Evolutionary conservation across 495 filamentous ascomycete species (phyloP).

Genomic region (Aspergillus taichungensis): DNA sequence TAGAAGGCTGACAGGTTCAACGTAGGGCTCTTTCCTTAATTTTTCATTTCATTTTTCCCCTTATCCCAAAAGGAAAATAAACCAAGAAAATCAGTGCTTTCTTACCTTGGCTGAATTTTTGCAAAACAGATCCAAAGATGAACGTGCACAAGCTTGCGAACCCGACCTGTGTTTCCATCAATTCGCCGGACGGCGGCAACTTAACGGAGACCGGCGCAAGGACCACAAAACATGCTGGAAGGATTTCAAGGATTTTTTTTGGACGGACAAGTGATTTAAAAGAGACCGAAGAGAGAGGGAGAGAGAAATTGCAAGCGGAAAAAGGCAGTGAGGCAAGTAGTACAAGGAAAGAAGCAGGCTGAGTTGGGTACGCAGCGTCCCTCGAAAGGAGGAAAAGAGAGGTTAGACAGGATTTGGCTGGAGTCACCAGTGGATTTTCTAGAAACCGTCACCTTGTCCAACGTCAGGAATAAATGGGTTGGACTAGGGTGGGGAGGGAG

Average conservation of each 20-base stretch:
- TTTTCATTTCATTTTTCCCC: too few relatives aligned
- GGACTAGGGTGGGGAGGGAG: background rate
- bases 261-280: background rate
- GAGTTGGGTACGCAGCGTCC: background rate
- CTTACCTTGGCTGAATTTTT: too few relatives aligned
- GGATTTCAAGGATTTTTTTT: background rate
- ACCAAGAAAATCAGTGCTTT: too few relatives aligned
- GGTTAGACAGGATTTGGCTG: conserved; percentile 1
- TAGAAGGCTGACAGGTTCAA: too few relatives aligned
- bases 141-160: conserved; percentile 25
- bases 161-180: conserved; percentile 27
- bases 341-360: background rate
- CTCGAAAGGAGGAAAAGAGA: background rate
- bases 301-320: conserved; percentile 5
- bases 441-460: background rate
- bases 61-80: too few relatives aligned
- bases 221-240: conserved; percentile 23
- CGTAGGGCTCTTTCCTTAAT: too few relatives aligned
- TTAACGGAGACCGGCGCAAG: conserved; percentile 21
- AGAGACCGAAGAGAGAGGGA: conserved; percentile 3
- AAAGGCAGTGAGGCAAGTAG: background rate
- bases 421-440: background rate
- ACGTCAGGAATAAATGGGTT: background rate
- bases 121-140: too few relatives aligned
- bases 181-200: conserved; percentile 17